These are phyloP conservation scores for Physaria fendleri DNA, from an alignment of 345 rosid genomes.

Conservation along the genomic window DNA sequence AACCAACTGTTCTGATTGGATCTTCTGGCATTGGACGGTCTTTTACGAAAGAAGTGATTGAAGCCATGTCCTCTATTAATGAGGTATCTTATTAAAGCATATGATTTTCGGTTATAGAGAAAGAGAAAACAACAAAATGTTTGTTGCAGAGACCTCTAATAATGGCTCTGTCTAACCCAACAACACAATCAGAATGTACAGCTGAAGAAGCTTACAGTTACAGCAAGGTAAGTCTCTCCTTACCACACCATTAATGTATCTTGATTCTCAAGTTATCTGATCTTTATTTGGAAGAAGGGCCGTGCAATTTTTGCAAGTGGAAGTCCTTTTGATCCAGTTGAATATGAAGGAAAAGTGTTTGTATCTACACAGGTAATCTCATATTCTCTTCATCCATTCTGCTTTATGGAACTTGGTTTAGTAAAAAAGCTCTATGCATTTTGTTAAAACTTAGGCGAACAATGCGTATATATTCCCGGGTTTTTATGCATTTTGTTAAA, in stretches of 20 bases:
- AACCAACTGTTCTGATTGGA: constrained; percentile 81
- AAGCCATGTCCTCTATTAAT: constrained; percentile 75
- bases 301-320: constrained; percentile 94
- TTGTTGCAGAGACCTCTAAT: constrained; percentile 75
- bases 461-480: constrained; percentile 95
- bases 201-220: constrained; percentile 97
- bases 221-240: constrained; percentile 50
- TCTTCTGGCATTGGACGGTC: constrained; percentile 83
- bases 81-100: constrained; percentile 36
- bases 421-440: not conserved
- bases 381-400: not conserved
- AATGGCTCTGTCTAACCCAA: constrained; percentile 93
- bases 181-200: constrained; percentile 95
- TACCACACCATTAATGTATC: not conserved
- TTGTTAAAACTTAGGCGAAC: constrained; percentile 49
- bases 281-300: constrained; percentile 45
- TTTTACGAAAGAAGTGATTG: constrained; percentile 84
- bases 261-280: not conserved
- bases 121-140: not conserved
- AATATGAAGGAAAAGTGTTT: constrained; percentile 57
- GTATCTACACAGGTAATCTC: constrained; percentile 81
- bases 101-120: not conserved
- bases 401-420: not conserved
- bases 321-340: constrained; percentile 91
- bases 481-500: constrained; percentile 28